Evolutionary conservation across 371 early-diverging fungal genomes (phyloP).

Genomic region (Umbelopsis sp.): DNA sequence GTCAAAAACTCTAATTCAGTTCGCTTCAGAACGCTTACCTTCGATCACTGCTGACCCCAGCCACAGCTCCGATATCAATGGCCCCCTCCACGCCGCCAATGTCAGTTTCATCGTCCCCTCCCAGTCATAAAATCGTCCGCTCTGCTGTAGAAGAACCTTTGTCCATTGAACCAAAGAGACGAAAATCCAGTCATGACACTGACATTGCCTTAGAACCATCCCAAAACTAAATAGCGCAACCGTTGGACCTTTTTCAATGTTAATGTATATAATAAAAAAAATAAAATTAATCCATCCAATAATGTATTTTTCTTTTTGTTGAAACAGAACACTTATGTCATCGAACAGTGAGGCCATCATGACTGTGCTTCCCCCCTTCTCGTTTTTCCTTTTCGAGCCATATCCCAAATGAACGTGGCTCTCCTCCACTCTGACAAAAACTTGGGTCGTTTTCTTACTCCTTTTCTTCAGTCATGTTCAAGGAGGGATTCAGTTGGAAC

Average conservation of each 20-base stretch:
- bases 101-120: constrained; percentile 18
- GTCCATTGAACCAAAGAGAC: background rate
- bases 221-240: background rate
- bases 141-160: background rate
- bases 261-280: background rate
- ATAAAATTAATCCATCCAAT: too few species aligned
- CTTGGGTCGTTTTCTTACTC: too few species aligned
- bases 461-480: too few species aligned
- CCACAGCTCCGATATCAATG: background rate
- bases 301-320: too few species aligned
- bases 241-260: background rate
- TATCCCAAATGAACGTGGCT: too few species aligned
- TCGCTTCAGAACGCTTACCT: constrained; percentile 15
- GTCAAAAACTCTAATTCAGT: background rate
- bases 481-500: too few species aligned
- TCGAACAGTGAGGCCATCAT: too few species aligned
- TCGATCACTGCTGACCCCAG: constrained; percentile 15
- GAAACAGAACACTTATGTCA: too few species aligned
- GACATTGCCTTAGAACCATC: background rate
- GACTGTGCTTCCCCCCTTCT: too few species aligned
- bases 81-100: constrained; percentile 12
- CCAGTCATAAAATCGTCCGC: background rate
- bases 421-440: too few species aligned
- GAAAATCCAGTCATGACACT: background rate
- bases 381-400: too few species aligned